These are phyloP conservation scores for Termitomyces sp. DNA, from an alignment of 768 basidiomycete species.

Conservation along the genomic window DNA sequence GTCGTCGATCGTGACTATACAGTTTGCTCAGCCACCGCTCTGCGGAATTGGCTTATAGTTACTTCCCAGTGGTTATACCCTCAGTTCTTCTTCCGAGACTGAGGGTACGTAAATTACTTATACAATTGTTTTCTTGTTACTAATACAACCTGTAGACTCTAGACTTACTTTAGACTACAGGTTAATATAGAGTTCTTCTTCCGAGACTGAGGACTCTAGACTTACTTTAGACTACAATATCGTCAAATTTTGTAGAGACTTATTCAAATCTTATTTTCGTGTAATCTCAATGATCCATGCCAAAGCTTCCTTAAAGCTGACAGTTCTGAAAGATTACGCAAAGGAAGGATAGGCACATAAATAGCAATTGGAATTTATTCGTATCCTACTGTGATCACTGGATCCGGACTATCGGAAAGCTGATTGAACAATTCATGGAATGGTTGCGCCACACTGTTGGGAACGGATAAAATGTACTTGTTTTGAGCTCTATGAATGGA, in stretches of 20 bases:
- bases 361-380: conserved; percentile 30
- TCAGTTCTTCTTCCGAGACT: no score
- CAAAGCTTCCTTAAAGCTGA: no score
- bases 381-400: conserved; percentile 22
- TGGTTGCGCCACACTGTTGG: conserved; percentile 21
- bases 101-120: conserved; percentile 18
- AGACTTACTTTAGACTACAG: no score
- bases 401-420: conserved; percentile 25
- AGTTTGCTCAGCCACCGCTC: no score
- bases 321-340: conserved; percentile 21
- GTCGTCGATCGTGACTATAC: no score
- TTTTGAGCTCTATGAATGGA: not conserved
- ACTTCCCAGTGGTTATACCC: no score
- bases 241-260: conserved; percentile 23
- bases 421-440: conserved; percentile 24
- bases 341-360: conserved; percentile 28
- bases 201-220: no score
- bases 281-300: no score
- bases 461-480: not conserved
- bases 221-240: not conserved
- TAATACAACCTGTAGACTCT: no score
- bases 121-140: no score
- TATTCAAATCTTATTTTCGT: conserved; percentile 23
- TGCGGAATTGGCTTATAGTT: no score
- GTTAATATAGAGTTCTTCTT: no score